phyloP scores from a whole-genome alignment of 768 basidiomycete genomes.

The Calocera cornea region DNA sequence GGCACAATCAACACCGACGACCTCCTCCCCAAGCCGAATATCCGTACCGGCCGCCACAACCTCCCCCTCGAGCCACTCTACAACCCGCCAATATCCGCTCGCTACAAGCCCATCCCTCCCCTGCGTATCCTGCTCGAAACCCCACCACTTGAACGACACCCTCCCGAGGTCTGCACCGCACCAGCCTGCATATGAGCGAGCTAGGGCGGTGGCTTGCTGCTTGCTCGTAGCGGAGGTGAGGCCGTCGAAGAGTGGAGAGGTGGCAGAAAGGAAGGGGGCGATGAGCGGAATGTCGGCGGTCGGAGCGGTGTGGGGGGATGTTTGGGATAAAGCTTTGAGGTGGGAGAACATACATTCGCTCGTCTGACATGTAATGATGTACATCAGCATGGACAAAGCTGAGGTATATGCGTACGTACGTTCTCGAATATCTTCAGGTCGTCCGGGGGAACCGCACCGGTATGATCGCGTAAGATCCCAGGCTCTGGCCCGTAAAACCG shows the following conservation, averaged over 20 bases:
- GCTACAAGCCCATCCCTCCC: constrained; percentile 10
- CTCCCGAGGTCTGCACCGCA: constrained; percentile 7
- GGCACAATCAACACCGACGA: constrained; percentile 2
- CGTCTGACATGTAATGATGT: neutral
- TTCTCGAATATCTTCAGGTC: constrained; percentile 3
- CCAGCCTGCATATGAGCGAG: constrained; percentile 9
- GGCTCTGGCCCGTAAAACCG: neutral
- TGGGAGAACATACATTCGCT: neutral
- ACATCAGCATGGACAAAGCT: neutral
- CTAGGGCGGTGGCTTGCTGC: constrained; percentile 4
- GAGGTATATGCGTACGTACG: neutral
- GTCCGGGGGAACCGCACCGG: neutral
- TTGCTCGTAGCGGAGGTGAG: neutral
- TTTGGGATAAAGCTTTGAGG: neutral
- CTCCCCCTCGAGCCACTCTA: constrained; percentile 10
- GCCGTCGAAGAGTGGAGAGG: constrained; percentile 9
- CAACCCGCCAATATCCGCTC: constrained; percentile 8
- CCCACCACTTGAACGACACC: constrained; percentile 13
- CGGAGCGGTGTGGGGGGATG: neutral
- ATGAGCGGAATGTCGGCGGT: neutral
- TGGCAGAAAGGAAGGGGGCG: neutral
- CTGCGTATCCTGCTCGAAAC: constrained; percentile 11
- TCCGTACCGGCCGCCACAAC: constrained; percentile 3
- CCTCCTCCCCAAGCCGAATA: constrained; percentile 8
- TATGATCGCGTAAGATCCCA: neutral